Percentiles rank a stretch among this genome's conserved stretches.
phyloP scores from a whole-genome alignment of 176 grass and related monocot species.

The Zoysia pacifica region DNA sequence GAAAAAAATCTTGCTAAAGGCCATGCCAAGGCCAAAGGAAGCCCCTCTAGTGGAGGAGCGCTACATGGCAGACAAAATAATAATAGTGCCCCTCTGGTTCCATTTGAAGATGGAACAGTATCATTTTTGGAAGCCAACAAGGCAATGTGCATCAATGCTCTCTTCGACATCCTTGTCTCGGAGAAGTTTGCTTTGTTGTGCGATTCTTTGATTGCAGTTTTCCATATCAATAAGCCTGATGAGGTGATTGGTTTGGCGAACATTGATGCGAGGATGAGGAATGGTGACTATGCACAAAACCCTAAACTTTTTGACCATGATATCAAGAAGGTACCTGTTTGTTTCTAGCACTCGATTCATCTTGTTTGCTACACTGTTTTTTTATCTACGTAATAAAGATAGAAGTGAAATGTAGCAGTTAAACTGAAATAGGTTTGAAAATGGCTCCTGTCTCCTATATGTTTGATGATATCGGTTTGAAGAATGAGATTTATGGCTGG shows the following conservation, averaged over 20 bases:
- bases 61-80: conserved; percentile 6
- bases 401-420: not conserved
- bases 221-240: conserved; percentile 57
- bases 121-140: conserved; percentile 55
- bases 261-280: conserved; percentile 78
- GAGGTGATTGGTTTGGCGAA: conserved; percentile 60
- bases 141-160: conserved; percentile 61
- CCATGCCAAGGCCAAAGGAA: conserved; percentile 22
- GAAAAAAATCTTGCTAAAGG: conserved; percentile 30
- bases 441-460: not conserved
- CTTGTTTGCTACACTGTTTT: not conserved
- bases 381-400: conserved; percentile 1
- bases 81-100: not conserved
- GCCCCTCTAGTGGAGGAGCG: conserved; percentile 27
- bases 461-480: not conserved
- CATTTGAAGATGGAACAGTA: conserved; percentile 33
- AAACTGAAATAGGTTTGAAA: not conserved
- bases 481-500: not conserved
- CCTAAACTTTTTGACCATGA: conserved; percentile 65
- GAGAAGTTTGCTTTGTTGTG: conserved; percentile 87
- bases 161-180: conserved; percentile 70
- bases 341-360: conserved; percentile 5
- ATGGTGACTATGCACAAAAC: conserved; percentile 62
- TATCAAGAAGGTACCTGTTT: conserved; percentile 72
- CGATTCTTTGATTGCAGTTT: conserved; percentile 61